Conservation (phyloP, 2,329 filamentous ascomycete genomes). For the Diaporthe aspalathi region DNA sequence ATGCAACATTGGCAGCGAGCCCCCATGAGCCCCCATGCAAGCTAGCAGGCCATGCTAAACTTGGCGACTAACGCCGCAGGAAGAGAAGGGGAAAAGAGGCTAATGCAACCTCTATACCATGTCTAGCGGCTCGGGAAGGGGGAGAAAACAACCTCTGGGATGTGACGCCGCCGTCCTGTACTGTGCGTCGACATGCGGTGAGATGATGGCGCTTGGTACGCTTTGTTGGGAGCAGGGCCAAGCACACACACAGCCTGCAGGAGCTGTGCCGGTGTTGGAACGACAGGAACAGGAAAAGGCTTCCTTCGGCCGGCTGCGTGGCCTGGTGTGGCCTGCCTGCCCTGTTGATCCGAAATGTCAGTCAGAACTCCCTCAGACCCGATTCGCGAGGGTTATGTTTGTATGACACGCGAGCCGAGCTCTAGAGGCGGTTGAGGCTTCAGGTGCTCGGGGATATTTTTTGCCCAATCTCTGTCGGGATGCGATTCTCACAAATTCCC, state of each 20-base stretch:
- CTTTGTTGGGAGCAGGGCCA: background rate
- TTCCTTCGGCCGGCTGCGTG: conserved; percentile 25
- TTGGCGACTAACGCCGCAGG: conserved; percentile 4
- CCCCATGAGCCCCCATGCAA: background rate
- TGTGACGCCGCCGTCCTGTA: background rate
- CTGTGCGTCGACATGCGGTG: conserved; percentile 7
- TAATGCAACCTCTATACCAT: conserved; percentile 9
- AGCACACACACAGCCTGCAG: background rate
- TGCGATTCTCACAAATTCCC: conserved; percentile 17
- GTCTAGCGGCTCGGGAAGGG: conserved; percentile 24
- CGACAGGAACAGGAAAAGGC: conserved; percentile 35
- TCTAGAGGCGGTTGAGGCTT: background rate
- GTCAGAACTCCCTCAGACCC: too few relatives aligned
- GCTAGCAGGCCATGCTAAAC: background rate
- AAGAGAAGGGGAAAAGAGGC: too few relatives aligned
- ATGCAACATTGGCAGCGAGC: conserved; percentile 4
- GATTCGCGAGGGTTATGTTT: background rate
- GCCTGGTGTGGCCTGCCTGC: background rate
- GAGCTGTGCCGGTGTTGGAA: background rate
- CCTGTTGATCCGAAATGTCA: background rate
- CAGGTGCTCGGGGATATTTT: background rate
- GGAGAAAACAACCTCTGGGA: conserved; percentile 13
- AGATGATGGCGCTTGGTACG: background rate
- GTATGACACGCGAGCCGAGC: background rate
- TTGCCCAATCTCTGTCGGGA: background rate